phyloP scores from a whole-genome alignment of 169 alveolate species.

The Cyclospora cayetanensis region DNA sequence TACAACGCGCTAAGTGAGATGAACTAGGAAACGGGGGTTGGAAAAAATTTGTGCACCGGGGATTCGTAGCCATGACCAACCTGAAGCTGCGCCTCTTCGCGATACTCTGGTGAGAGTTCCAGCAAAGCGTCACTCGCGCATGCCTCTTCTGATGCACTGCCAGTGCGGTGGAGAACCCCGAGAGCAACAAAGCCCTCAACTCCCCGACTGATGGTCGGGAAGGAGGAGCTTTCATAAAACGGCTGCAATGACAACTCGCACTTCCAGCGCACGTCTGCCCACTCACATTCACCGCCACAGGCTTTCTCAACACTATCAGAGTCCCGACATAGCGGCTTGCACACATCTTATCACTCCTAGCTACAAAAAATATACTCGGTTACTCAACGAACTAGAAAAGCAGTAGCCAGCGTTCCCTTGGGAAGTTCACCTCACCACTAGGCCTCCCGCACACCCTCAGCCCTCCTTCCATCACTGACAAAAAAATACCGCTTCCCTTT shows the following conservation, averaged over 20 bases:
- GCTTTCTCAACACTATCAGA: not conserved
- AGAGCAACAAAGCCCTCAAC: conserved; percentile 18
- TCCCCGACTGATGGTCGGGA: conserved; percentile 19
- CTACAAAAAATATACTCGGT: not conserved
- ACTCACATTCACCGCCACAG: not conserved
- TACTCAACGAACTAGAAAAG: not conserved
- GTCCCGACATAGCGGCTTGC: not conserved
- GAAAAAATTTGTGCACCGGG: no score
- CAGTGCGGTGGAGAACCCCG: not conserved
- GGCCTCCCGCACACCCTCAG: no score
- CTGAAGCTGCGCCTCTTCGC: conserved; percentile 33
- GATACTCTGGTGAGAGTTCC: conserved; percentile 21
- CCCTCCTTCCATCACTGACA: no score
- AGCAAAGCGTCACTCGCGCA: not conserved
- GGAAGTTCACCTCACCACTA: no score
- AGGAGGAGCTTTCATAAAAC: conserved; percentile 52
- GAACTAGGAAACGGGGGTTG: no score
- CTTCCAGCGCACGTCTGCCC: not conserved
- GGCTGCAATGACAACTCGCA: conserved; percentile 19
- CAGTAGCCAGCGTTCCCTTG: not conserved
- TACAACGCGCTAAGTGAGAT: no score
- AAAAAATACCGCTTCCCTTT: not conserved
- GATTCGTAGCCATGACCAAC: no score
- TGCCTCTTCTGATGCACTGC: not conserved
- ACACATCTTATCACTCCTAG: no score